These are phyloP conservation scores for Mycena crocata DNA, from an alignment of 768 basidiomycete species.

Conservation along the genomic window DNA sequence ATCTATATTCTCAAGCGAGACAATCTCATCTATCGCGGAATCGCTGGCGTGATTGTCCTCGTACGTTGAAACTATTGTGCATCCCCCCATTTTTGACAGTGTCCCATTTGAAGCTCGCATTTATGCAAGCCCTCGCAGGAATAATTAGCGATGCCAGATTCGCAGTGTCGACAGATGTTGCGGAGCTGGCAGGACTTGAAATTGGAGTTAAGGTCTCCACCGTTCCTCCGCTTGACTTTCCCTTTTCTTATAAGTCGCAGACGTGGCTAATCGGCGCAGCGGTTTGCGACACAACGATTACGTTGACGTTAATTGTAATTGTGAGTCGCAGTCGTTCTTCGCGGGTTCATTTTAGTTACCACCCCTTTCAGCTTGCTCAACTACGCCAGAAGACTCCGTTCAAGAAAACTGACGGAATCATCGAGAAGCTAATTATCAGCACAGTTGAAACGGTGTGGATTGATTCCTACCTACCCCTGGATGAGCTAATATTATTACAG, in stretches of 20 bases:
- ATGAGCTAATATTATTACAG: too few species aligned
- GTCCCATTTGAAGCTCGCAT: slow-evolving; percentile 19
- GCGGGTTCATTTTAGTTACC: too few species aligned
- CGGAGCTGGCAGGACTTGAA: not conserved
- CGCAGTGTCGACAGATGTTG: not conserved
- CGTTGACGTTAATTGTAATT: slow-evolving; percentile 14
- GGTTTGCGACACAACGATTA: slow-evolving; percentile 17
- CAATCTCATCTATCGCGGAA: not conserved
- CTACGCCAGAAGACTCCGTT: too few species aligned
- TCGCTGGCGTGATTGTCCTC: not conserved
- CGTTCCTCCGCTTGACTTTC: not conserved
- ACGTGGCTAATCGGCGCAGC: slow-evolving; percentile 32
- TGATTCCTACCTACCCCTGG: too few species aligned
- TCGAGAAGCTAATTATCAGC: slow-evolving; percentile 23
- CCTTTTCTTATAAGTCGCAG: too few species aligned
- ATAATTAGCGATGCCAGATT: slow-evolving; percentile 15
- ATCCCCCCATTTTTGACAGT: too few species aligned
- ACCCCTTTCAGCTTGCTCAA: too few species aligned
- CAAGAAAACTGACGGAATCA: slow-evolving; percentile 6
- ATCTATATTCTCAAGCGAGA: slow-evolving; percentile 22
- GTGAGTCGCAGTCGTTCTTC: too few species aligned
- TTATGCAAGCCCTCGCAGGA: slow-evolving; percentile 11
- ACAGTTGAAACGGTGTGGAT: too few species aligned
- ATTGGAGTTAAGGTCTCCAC: slow-evolving; percentile 20
- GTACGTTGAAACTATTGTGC: not conserved